Evolutionary conservation across 352 stramenopile genomes (phyloP).

Genomic region (Plasmopara viticola): DNA sequence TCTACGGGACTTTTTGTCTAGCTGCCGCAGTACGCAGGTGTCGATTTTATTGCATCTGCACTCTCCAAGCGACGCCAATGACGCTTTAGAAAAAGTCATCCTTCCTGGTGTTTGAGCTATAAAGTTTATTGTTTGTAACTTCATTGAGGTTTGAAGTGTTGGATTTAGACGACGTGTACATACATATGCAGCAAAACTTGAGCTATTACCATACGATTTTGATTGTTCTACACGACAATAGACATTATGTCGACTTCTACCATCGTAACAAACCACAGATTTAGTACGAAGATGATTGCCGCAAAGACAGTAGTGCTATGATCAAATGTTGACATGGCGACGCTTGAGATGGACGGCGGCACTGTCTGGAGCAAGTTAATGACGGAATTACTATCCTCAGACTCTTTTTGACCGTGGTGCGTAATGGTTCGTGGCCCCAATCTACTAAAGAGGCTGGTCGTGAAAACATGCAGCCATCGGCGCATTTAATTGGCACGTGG

Average conservation of each 20-base stretch:
- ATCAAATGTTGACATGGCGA: no score
- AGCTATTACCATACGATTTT: not conserved
- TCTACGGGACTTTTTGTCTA: slow-evolving; percentile 37
- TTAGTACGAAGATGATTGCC: not conserved
- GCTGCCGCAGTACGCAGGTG: slow-evolving; percentile 1
- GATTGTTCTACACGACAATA: not conserved
- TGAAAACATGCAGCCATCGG: slow-evolving; percentile 43
- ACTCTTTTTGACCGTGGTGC: not conserved
- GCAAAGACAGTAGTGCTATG: no score
- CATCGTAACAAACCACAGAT: not conserved
- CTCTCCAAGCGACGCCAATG: no score
- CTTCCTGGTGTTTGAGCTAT: not conserved
- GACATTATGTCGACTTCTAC: slow-evolving; percentile 2
- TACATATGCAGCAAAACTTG: slow-evolving; percentile 20
- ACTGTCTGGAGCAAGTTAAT: slow-evolving; percentile 32
- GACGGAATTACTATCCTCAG: not conserved
- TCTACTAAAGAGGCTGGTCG: slow-evolving; percentile 40
- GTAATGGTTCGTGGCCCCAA: slow-evolving; percentile 42
- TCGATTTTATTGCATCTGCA: not conserved
- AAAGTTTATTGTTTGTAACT: slow-evolving; percentile 9
- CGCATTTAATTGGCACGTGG: slow-evolving; percentile 45
- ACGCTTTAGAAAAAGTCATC: not conserved
- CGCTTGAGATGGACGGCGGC: no score
- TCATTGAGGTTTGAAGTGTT: slow-evolving; percentile 8
- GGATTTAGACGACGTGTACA: slow-evolving; percentile 4